Conservation (phyloP, 352 stramenopile species). For the Pythium graminicola region DNA sequence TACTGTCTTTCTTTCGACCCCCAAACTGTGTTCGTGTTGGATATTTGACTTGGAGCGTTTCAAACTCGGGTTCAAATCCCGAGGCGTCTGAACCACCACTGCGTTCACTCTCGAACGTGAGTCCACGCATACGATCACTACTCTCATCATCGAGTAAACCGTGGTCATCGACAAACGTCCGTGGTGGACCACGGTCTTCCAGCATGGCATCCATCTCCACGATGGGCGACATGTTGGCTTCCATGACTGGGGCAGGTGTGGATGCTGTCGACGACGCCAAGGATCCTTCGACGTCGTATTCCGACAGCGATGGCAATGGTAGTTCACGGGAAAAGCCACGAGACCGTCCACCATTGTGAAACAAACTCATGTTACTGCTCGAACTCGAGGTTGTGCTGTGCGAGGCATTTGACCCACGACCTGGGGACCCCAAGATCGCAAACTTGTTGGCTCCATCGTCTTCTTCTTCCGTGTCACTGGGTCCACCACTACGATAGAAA, state of each 20-base stretch:
- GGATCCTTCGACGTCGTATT: slow-evolving; percentile 37
- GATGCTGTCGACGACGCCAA: slow-evolving; percentile 31
- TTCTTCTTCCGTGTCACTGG: slow-evolving; percentile 9
- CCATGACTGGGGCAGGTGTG: slow-evolving; percentile 24
- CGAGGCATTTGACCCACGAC: slow-evolving; percentile 6
- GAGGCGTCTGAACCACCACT: slow-evolving; percentile 8
- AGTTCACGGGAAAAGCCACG: slow-evolving; percentile 25
- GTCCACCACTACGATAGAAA: slow-evolving; percentile 18
- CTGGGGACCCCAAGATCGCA: slow-evolving; percentile 26
- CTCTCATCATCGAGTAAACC: too few species aligned
- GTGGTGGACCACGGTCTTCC: slow-evolving; percentile 27
- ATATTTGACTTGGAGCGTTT: slow-evolving; percentile 17
- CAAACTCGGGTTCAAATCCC: slow-evolving; percentile 5
- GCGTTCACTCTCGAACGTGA: slow-evolving; percentile 15
- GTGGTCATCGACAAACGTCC: slow-evolving; percentile 33
- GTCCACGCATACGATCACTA: slow-evolving; percentile 4
- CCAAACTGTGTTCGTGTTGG: too few species aligned
- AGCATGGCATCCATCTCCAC: slow-evolving; percentile 45
- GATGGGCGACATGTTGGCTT: slow-evolving; percentile 46
- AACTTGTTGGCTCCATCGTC: slow-evolving; percentile 23
- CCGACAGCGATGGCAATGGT: slow-evolving; percentile 53
- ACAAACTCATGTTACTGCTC: slow-evolving; percentile 22
- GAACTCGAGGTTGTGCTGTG: slow-evolving; percentile 22
- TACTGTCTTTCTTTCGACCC: too few species aligned
- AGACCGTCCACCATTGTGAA: slow-evolving; percentile 27